These are phyloP conservation scores for Lodderomyces metapsilosis DNA, from an alignment of 1,139 yeast species.

Conservation along the genomic window DNA sequence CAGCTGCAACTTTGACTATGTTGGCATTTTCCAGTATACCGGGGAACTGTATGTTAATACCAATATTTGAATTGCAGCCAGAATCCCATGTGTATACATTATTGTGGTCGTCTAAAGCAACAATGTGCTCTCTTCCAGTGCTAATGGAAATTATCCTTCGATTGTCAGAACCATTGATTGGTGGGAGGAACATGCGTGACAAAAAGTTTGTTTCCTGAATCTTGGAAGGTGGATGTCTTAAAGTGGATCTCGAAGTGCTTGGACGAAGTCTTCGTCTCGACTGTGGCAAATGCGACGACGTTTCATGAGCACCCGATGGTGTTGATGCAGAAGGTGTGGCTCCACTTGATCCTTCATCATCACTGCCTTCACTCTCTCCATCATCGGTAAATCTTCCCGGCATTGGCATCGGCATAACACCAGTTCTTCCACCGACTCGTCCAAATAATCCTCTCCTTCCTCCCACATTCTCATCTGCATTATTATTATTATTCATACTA, in stretches of 20 bases:
- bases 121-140: conserved; percentile 65
- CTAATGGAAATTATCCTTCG: conserved; percentile 48
- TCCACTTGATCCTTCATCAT: background rate
- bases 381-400: conserved; percentile 9
- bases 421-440: conserved; percentile 6
- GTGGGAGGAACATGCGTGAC: conserved; percentile 27
- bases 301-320: background rate
- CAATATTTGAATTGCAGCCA: conserved; percentile 39
- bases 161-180: conserved; percentile 6
- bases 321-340: conserved; percentile 13
- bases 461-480: conserved; percentile 5
- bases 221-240: conserved; percentile 8
- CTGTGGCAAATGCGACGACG: conserved; percentile 6
- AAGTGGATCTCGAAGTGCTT: background rate
- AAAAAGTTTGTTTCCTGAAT: conserved; percentile 31
- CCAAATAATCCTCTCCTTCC: conserved; percentile 10
- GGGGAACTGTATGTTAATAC: conserved; percentile 47
- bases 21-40: conserved; percentile 13
- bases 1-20: conserved; percentile 51
- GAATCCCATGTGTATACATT: conserved; percentile 66
- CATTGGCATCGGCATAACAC: conserved; percentile 13
- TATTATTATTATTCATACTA: conserved; percentile 8
- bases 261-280: conserved; percentile 12
- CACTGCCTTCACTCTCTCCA: conserved; percentile 7
- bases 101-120: conserved; percentile 57